Base-by-base conservation (phyloP, 2,329 filamentous ascomycete genomes). In the Epichloe gansuensis region DNA sequence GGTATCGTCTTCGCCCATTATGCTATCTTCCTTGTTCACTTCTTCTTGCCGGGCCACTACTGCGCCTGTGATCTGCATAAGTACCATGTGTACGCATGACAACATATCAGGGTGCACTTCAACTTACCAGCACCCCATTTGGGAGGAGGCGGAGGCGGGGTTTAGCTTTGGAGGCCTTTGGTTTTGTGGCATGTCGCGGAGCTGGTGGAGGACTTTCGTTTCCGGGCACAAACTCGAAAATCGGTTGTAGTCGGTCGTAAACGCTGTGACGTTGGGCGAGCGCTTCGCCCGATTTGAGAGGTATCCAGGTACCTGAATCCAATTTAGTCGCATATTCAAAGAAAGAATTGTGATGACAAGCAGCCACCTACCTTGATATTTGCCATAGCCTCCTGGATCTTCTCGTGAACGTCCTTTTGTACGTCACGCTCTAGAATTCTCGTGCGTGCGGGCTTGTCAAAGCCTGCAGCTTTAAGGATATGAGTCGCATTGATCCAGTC, bases 401-500 rank as follows among this genome's bases (percentile, higher is more conserved):
- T 98, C 72, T 97, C 93, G 66, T 98, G 93, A 5, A 86, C 78
- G 44, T 94, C 91, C 68, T 95, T 96, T 64, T 98, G 93, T 7
- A 98, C 91, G 65, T 98, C 93, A 59, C 93, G 82, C 72, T 98
- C 93, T 5, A 98, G 78, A 53, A 98, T 97, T 57, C 93, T 82
- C 42, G 93, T 98, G 65, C 93, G 80, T 12, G 91, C 89, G 3
- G 93, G 93, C 70, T 98, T 98, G 70, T 98, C 93, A 65, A 95
- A 95, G 52, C 91, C 91, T 57, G 93, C 93, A 42, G 94, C 89
- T 66, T 98, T 98, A 48, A 98, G 75, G 55, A 98, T 97, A 66
- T 98, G 93, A 51, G 93, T 98, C n/a, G 93, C 93, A 75, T 98
- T 98, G 72, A 98, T 93, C 90, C 91, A 98, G 70, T 97, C 83